Percentiles rank a stretch among this genome's conserved stretches.
Evolutionary conservation across 2,329 filamentous ascomycete species (phyloP).

Genomic region (Canariomyces notabilis): DNA sequence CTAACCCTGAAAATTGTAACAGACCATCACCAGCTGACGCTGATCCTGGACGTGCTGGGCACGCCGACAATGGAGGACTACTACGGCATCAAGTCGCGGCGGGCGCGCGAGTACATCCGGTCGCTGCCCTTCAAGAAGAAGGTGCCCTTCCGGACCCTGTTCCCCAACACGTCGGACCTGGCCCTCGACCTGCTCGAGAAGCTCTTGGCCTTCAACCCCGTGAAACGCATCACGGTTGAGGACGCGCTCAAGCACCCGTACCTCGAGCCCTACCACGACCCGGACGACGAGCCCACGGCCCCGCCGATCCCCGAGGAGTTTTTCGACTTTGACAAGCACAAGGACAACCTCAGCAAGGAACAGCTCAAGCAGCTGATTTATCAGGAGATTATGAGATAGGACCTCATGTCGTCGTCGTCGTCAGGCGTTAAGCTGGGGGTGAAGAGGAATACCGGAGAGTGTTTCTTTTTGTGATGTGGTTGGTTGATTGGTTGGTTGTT

Average conservation of each 20-base stretch:
- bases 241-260: conserved; percentile 97
- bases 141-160: conserved; percentile 93
- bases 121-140: conserved; percentile 99
- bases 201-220: conserved; percentile 93
- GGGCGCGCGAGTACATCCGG: conserved; percentile 95
- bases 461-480: not conserved
- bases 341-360: conserved; percentile 97
- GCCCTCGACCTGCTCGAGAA: conserved; percentile 93
- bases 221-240: conserved; percentile 97
- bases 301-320: conserved; percentile 97
- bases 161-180: conserved; percentile 98
- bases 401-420: too few species aligned
- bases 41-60: conserved; percentile 94
- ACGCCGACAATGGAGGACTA: conserved; percentile 99
- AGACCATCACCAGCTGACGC: conserved; percentile 97
- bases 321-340: conserved; percentile 99
- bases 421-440: not conserved
- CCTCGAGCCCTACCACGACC: conserved; percentile 97
- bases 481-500: not conserved
- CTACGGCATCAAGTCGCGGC: conserved; percentile 98
- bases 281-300: conserved; percentile 94
- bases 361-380: conserved; percentile 97
- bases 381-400: conserved; percentile 79
- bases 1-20: conserved; percentile 13
- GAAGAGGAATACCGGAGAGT: too few species aligned